A percentile compares a stretch with the other conserved stretches of the same genome.
Conservation (phyloP, 805 yeast genomes). For the Vanderwaltozyma tropicalis region DNA sequence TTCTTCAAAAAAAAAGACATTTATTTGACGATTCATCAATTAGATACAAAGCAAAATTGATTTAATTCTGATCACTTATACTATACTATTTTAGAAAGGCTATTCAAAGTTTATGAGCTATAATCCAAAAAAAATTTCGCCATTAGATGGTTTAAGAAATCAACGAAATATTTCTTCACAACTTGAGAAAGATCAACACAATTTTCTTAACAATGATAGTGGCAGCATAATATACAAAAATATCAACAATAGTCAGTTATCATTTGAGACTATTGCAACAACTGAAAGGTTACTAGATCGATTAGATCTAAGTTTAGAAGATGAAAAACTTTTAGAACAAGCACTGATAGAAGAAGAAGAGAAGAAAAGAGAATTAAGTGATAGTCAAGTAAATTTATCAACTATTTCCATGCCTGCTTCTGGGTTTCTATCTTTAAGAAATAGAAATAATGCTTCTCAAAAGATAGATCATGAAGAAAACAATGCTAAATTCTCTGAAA, state of each 20-base stretch:
- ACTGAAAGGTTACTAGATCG: conserved; percentile 26
- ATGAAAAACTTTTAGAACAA: conserved; percentile 22
- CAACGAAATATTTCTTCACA: neutral
- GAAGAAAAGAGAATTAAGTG: conserved; percentile 2
- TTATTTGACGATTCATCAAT: no score
- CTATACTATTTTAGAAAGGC: no score
- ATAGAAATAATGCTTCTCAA: neutral
- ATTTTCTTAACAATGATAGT: neutral
- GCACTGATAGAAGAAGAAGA: conserved; percentile 18
- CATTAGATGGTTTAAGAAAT: conserved; percentile 1
- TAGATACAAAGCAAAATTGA: neutral
- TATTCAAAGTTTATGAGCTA: neutral
- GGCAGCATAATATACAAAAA: neutral
- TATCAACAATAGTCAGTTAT: conserved; percentile 15
- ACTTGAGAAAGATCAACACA: neutral
- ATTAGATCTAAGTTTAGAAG: conserved; percentile 24
- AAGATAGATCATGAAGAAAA: neutral
- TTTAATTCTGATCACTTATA: no score
- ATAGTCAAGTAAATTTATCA: conserved; percentile 5
- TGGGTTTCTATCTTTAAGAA: conserved; percentile 23
- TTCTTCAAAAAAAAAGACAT: no score
- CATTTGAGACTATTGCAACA: conserved; percentile 24
- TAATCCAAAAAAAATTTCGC: neutral
- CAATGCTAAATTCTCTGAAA: neutral
- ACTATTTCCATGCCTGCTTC: conserved; percentile 26